A percentile compares a stretch with the other conserved stretches of the same genome.
phyloP scores from a whole-genome alignment of 148 eudicot species.

The Diospyros kaki region DNA sequence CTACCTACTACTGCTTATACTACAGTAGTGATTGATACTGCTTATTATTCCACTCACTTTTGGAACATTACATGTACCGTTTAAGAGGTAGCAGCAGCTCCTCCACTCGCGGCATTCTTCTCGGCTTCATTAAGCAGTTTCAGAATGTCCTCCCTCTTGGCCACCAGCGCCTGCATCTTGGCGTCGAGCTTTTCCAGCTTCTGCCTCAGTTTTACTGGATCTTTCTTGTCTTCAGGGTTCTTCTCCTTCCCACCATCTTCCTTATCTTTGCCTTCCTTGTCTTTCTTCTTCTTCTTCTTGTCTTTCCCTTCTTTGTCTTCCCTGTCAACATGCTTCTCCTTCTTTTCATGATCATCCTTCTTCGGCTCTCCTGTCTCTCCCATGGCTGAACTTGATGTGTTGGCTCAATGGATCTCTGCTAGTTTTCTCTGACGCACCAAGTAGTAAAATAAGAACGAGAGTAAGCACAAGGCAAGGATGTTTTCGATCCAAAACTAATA shows the following conservation, averaged over 20 bases:
- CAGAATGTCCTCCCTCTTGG: conserved; percentile 54
- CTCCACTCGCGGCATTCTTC: conserved; percentile 20
- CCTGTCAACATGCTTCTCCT: conserved; percentile 22
- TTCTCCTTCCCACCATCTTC: conserved; percentile 51
- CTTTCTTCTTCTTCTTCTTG: conserved; percentile 25
- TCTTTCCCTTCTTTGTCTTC: conserved; percentile 26
- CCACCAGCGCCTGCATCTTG: conserved; percentile 42
- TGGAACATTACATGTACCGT: background rate
- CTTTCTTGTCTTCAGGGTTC: conserved; percentile 60
- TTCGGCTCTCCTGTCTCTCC: conserved; percentile 16
- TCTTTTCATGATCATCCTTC: conserved; percentile 37
- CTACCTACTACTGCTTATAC: background rate
- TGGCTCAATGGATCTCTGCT: background rate
- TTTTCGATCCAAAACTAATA: too few relatives aligned
- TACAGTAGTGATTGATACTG: background rate
- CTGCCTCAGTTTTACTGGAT: conserved; percentile 45
- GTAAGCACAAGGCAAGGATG: background rate
- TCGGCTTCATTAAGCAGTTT: conserved; percentile 45
- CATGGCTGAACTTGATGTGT: conserved; percentile 11
- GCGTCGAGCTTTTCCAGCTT: conserved; percentile 55
- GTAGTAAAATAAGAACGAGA: background rate
- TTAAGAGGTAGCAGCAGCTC: background rate
- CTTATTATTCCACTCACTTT: too few relatives aligned
- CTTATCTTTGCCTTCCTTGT: conserved; percentile 21
- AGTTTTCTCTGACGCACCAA: background rate